A percentile compares a stretch with the other conserved stretches of the same genome.
Evolutionary conservation across 495 filamentous ascomycete species (phyloP).

Genomic region (Trichoderma gamsii): DNA sequence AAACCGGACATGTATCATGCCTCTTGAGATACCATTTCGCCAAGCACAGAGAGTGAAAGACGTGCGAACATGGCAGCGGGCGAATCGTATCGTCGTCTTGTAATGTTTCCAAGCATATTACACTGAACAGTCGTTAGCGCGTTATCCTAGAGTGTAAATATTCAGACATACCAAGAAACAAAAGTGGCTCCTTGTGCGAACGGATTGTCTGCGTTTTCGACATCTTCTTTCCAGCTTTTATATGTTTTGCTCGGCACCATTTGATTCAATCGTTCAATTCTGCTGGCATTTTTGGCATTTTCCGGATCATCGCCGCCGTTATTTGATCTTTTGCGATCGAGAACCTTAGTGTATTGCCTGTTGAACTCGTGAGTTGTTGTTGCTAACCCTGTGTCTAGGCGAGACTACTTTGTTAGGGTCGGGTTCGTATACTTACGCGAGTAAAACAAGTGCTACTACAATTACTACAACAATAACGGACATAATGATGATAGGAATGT

Average conservation of each 20-base stretch:
- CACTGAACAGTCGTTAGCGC: background rate
- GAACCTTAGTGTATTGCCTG: background rate
- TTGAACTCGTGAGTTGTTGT: background rate
- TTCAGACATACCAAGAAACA: background rate
- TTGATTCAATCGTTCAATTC: background rate
- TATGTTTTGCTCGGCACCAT: background rate
- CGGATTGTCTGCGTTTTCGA: background rate
- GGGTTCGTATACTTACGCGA: background rate
- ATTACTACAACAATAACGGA: background rate
- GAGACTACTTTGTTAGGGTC: background rate
- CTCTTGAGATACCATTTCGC: slow-evolving; percentile 5
- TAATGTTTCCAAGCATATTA: background rate
- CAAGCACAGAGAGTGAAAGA: background rate
- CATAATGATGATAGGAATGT: background rate
- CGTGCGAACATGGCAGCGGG: background rate
- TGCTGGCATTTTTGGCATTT: background rate
- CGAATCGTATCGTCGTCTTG: background rate
- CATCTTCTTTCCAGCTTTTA: background rate
- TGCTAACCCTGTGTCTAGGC: too few relatives aligned
- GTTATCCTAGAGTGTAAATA: background rate
- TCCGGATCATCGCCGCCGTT: background rate
- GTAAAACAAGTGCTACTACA: background rate
- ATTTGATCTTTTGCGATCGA: background rate
- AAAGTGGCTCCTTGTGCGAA: background rate
- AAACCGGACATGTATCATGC: background rate